Conservation (phyloP, 768 basidiomycete genomes). For the Naganishia randhawae region DNA sequence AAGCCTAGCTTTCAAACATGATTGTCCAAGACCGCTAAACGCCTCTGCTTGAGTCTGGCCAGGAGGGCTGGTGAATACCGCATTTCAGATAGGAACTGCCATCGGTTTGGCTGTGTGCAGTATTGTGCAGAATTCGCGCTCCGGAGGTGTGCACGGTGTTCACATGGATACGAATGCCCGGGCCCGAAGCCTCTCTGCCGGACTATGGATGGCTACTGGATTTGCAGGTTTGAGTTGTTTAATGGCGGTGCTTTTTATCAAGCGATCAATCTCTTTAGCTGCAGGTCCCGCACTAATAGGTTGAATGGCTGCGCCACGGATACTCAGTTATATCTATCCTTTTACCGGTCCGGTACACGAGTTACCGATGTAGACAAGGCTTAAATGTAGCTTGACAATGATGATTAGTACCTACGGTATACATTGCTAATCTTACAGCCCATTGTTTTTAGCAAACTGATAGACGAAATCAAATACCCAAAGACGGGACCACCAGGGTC, state of each 20-base stretch:
- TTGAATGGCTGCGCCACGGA: background rate
- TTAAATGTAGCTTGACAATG: too few species aligned
- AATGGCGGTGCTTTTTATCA: background rate
- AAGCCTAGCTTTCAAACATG: background rate
- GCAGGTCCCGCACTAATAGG: background rate
- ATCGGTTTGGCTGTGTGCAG: constrained; percentile 1
- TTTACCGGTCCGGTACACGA: too few species aligned
- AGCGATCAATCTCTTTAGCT: constrained; percentile 7
- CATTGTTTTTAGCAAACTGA: background rate
- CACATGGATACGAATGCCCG: background rate
- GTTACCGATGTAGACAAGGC: too few species aligned
- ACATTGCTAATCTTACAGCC: too few species aligned
- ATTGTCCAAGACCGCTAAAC: too few species aligned
- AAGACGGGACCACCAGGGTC: background rate
- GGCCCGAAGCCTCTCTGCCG: background rate
- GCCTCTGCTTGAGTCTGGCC: background rate
- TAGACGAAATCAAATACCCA: background rate
- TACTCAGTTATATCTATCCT: too few species aligned
- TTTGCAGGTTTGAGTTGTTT: constrained; percentile 2
- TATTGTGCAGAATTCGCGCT: background rate
- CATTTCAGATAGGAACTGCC: background rate
- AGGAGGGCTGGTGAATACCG: background rate
- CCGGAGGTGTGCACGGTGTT: background rate
- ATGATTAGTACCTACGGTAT: too few species aligned
- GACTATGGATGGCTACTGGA: constrained; percentile 9